Evolutionary conservation across 1,284 basidiomycete genomes (phyloP).

Genomic region (Fomitopsis schrenkii): DNA sequence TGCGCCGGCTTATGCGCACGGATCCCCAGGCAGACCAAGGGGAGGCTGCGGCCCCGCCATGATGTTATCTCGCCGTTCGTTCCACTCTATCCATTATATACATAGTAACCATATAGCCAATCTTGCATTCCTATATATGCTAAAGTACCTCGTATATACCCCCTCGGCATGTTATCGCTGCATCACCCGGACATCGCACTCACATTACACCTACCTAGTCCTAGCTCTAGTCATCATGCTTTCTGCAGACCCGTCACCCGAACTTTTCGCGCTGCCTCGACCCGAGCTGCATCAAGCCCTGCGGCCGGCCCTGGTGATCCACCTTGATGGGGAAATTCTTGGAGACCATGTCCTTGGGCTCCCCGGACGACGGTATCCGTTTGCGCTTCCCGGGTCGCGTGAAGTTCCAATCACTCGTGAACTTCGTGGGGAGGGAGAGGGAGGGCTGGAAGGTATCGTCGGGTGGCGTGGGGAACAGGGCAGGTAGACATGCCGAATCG

Average conservation of each 20-base stretch:
- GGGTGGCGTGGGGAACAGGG: not conserved
- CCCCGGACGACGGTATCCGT: not conserved
- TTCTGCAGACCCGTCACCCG: not conserved
- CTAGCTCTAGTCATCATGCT: not conserved
- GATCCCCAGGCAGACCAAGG: not conserved
- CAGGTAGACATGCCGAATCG: not conserved
- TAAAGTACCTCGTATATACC: not conserved
- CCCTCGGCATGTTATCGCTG: conserved; percentile 6
- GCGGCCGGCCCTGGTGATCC: conserved; percentile 13
- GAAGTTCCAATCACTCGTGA: conserved; percentile 11
- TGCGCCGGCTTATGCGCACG: conserved; percentile 64
- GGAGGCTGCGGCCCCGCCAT: not conserved
- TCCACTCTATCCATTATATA: not conserved
- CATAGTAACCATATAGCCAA: not conserved
- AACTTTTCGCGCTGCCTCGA: conserved; percentile 13
- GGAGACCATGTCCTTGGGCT: not conserved
- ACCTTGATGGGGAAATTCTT: conserved; percentile 11
- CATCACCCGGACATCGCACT: conserved; percentile 1
- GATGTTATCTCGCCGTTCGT: not conserved
- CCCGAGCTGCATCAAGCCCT: conserved; percentile 15
- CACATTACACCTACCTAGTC: not conserved
- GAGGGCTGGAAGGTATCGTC: not conserved
- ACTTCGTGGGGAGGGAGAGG: not conserved
- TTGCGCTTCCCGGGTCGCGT: conserved; percentile 7
- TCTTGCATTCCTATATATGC: not conserved